Base-by-base conservation (phyloP, 441 rosid genomes). In the Populus hybrid region DNA sequence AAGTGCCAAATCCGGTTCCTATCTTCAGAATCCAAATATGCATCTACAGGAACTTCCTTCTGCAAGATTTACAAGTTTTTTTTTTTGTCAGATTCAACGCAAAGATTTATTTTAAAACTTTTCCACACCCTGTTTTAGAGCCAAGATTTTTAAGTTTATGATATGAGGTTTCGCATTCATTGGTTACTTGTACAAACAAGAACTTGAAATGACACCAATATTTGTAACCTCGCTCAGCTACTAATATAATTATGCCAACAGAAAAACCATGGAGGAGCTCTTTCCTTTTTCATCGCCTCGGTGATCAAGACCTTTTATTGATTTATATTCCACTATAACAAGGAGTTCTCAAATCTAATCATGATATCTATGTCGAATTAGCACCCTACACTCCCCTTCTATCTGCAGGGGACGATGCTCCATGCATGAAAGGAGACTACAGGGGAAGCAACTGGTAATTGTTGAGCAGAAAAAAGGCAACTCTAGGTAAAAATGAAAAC, bases 1-100 rank as follows among this genome's bases (percentile, higher is more conserved):
- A 91, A 94, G 59, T 86, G 81, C 97, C 97, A 94, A 71, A 89
- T 84, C 80, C 87, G 75, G 79, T 90, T 86, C 81, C 92, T 76
- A 34, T 93, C 93, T 7, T 87, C 89, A 3, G 75, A 78, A 74
- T 93, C 98, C 75, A 80, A 83, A 79, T 86, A 89, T 11, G 81
- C 64, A 32, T 87, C 85, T 10, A 75, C 76, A 1, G 95, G 97
- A 74, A 70, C 79, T 83, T 91, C 97, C 76, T 82, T 92, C 98
- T 95, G 86, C 82, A 79, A 63, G n/a, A 76, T 42, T 18, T 36
- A 63, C 67, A 75, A 26, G 10, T 30, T 30, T 28, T 12, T 11
- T 24, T 19, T 26, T 2, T 61, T 14, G 18, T 9, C 28, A 19
- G 42, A 34, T 32, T 26, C 36, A 32, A 30, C n/a, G 6, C 24